Evolutionary conservation across 2,329 filamentous ascomycete genomes (phyloP).

Genomic region (Metarhizium album): DNA sequence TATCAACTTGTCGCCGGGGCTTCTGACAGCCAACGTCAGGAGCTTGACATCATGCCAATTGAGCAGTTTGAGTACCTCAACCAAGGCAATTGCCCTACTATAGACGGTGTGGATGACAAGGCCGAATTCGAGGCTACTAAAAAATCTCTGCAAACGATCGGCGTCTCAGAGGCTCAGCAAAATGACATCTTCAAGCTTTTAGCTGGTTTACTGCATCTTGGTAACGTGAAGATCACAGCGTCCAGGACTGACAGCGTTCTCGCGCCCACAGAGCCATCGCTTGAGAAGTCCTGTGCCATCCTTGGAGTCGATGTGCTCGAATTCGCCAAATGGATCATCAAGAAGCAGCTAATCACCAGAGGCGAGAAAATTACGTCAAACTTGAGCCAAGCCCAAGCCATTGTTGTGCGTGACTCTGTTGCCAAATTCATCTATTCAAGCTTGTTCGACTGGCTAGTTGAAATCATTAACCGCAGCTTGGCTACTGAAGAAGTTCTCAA

Average conservation of each 20-base stretch:
- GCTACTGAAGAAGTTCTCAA: constrained; percentile 79
- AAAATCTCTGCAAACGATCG: constrained; percentile 78
- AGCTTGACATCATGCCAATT: constrained; percentile 66
- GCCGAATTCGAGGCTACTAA: constrained; percentile 86
- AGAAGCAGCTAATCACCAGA: constrained; percentile 93
- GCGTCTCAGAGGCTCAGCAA: constrained; percentile 65
- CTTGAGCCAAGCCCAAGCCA: constrained; percentile 82
- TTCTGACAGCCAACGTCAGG: constrained; percentile 70
- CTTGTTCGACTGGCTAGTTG: constrained; percentile 98
- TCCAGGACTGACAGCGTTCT: constrained; percentile 82
- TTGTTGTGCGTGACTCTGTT: constrained; percentile 91
- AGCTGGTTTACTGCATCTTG: constrained; percentile 83
- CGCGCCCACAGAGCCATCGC: constrained; percentile 66
- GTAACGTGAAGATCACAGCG: constrained; percentile 91
- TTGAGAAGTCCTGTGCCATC: constrained; percentile 71
- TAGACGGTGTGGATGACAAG: constrained; percentile 92
- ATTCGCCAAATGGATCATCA: constrained; percentile 97
- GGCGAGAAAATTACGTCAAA: constrained; percentile 98
- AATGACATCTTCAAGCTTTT: constrained; percentile 80
- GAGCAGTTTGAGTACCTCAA: constrained; percentile 96
- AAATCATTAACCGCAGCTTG: constrained; percentile 84
- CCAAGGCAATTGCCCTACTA: constrained; percentile 81
- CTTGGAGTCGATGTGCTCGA: constrained; percentile 77
- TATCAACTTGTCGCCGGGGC: constrained; percentile 93
- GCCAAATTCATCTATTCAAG: constrained; percentile 99